Conservation (phyloP, 805 yeast genomes). For the Candida maesae region DNA sequence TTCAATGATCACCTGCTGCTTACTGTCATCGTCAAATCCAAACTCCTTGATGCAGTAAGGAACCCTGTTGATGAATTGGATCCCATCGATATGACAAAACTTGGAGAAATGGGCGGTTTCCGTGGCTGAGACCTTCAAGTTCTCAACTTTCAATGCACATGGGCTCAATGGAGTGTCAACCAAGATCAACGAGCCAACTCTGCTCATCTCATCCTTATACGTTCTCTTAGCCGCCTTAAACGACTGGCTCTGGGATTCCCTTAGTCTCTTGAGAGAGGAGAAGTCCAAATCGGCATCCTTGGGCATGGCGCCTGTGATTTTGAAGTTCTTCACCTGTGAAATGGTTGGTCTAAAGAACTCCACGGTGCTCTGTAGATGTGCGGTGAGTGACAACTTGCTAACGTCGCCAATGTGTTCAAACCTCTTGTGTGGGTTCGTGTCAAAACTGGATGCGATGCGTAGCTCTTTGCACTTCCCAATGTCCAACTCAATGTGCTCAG, state of each 20-base stretch:
- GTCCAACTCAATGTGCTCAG: background rate
- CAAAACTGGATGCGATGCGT: background rate
- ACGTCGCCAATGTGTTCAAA: background rate
- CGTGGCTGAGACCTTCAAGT: background rate
- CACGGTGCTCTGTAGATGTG: background rate
- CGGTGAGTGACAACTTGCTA: background rate
- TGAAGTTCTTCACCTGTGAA: background rate
- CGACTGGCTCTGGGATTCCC: background rate
- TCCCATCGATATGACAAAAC: background rate
- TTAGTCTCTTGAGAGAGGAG: background rate
- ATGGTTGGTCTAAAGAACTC: background rate
- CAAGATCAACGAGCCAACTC: background rate
- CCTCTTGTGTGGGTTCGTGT: background rate
- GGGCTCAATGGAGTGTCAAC: background rate
- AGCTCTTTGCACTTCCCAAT: background rate
- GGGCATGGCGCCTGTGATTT: background rate
- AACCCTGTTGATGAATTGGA: background rate
- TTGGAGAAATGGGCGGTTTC: background rate
- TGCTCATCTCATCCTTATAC: slow-evolving; percentile 1
- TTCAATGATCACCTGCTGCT: background rate
- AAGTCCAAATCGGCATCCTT: background rate
- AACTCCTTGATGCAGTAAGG: background rate
- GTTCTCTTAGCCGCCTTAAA: background rate
- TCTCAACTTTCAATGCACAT: background rate
- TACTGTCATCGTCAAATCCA: background rate